Conservation (phyloP, 1,139 yeast genomes). For the Wickerhamomyces sp. region DNA sequence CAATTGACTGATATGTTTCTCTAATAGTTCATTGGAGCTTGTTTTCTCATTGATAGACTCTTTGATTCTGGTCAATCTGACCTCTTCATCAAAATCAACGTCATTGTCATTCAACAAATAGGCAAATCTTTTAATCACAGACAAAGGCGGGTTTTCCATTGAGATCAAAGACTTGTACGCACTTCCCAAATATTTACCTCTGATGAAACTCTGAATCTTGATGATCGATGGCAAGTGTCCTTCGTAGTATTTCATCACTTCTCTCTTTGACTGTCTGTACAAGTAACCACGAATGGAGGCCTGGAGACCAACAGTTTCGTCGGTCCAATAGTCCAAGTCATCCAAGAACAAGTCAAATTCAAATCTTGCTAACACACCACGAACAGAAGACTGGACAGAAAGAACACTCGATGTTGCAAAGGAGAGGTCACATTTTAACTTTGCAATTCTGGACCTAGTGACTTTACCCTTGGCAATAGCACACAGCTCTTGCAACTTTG, state of each 20-base stretch:
- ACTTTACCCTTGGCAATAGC: constrained; percentile 27
- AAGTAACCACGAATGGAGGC: constrained; percentile 31
- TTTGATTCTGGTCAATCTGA: constrained; percentile 61
- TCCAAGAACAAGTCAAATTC: constrained; percentile 44
- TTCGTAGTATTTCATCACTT: constrained; percentile 48
- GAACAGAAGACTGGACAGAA: constrained; percentile 34
- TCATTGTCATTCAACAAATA: constrained; percentile 72
- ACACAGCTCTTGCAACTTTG: constrained; percentile 25
- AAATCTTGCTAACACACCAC: constrained; percentile 47
- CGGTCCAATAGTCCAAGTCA: constrained; percentile 38
- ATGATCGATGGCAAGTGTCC: constrained; percentile 53
- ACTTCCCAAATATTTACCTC: constrained; percentile 61
- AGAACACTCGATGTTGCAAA: constrained; percentile 25
- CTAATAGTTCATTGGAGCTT: constrained; percentile 60
- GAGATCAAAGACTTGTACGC: constrained; percentile 72
- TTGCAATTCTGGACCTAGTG: constrained; percentile 16
- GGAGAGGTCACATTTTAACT: constrained; percentile 12
- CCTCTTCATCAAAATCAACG: constrained; percentile 70
- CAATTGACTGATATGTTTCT: constrained; percentile 69
- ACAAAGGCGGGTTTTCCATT: constrained; percentile 69
- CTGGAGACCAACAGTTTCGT: constrained; percentile 30
- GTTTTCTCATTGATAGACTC: constrained; percentile 64
- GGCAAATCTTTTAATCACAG: constrained; percentile 74
- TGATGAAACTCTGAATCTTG: constrained; percentile 67
- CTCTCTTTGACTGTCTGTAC: constrained; percentile 25